These are phyloP conservation scores for Hypoxylon sp. DNA, from an alignment of 2,329 filamentous ascomycete species.

Conservation along the genomic window DNA sequence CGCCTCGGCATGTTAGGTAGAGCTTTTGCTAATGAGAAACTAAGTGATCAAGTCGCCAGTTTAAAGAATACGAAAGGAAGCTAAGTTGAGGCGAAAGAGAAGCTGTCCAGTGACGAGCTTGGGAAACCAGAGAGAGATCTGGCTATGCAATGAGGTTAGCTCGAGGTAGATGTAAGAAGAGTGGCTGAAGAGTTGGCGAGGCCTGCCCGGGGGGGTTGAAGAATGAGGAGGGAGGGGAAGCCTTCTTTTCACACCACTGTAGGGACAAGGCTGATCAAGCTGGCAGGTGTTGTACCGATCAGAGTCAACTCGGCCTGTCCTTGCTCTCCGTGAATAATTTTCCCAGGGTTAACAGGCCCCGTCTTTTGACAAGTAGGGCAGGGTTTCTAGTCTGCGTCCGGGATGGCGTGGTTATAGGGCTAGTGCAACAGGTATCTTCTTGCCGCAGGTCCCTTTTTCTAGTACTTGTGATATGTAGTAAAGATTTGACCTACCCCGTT, in stretches of 20 bases:
- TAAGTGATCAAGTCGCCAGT: conserved; percentile 19
- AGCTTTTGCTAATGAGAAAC: conserved; percentile 23
- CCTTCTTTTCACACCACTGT: conserved; percentile 44
- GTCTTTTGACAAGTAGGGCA: conserved; percentile 35
- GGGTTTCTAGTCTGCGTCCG: conserved; percentile 42
- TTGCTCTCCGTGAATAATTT: conserved; percentile 33
- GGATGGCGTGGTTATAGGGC: conserved; percentile 45
- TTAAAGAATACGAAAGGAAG: conserved; percentile 28
- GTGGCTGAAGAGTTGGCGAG: conserved; percentile 42
- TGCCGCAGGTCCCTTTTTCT: conserved; percentile 36
- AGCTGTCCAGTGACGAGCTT: conserved; percentile 17
- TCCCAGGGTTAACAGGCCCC: conserved; percentile 42
- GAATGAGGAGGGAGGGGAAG: conserved; percentile 40
- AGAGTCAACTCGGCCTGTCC: conserved; percentile 41
- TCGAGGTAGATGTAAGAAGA: conserved; percentile 31
- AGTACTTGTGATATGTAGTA: conserved; percentile 26
- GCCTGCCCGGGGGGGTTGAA: conserved; percentile 38
- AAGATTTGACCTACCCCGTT: conserved; percentile 36
- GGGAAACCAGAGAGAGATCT: conserved; percentile 20
- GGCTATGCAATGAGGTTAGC: conserved; percentile 23
- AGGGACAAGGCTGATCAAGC: conserved; percentile 46
- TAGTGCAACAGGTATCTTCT: conserved; percentile 41
- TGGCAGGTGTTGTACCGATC: conserved; percentile 35
- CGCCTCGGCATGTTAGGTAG: conserved; percentile 25
- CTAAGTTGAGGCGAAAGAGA: conserved; percentile 28